Base-by-base conservation (phyloP, 306 rosid genomes). In the Sophora flavescens region DNA sequence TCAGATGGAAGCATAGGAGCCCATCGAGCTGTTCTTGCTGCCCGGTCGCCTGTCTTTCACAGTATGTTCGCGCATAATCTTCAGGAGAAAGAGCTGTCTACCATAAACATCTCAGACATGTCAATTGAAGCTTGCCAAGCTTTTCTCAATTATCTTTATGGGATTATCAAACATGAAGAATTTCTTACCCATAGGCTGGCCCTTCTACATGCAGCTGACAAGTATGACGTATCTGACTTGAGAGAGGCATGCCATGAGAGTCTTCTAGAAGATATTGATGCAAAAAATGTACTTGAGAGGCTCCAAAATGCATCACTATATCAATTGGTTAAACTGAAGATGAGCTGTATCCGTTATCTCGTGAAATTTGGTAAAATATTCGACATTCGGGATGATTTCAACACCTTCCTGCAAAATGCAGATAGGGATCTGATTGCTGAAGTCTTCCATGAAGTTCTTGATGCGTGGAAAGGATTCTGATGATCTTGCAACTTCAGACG, bases 1-100 rank as follows among this genome's bases (percentile, higher is more conserved):
- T 82, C 96, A 8, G 88, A 96, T 48, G 98, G 99, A 79, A 96
- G 93, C 69, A 81, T 91, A 18, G 91, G 93, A 47, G 98, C 97
- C 5, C 99, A 96, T 57, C 88, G 97, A n/a, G 96, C 99, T 4
- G 84, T 96, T 76, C 98, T 96, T n/a, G 96, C 97, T 1, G 85
- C 93, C 4, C 79, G 93, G 30, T 96, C 99, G 18, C 93, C 98
- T 3, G 99, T 96, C 53, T 96, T 96, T 63, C 78, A 66, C 76
- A 92, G 97, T 91, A 96, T 96, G 99, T 96, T 96, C 79, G 84
- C 92, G 11, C 99, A 96, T 22, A 83, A 96, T 71, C 96, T 96
- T 51, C 88, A 88, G 71, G 99, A 96, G 85, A 96, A 92, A 80
- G 96, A 96, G 78, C 79, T 86, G 12, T 92, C 98, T 2, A 78